These are phyloP conservation scores for Alternaria arbusti DNA, from an alignment of 2,329 filamentous ascomycete species.

Conservation along the genomic window DNA sequence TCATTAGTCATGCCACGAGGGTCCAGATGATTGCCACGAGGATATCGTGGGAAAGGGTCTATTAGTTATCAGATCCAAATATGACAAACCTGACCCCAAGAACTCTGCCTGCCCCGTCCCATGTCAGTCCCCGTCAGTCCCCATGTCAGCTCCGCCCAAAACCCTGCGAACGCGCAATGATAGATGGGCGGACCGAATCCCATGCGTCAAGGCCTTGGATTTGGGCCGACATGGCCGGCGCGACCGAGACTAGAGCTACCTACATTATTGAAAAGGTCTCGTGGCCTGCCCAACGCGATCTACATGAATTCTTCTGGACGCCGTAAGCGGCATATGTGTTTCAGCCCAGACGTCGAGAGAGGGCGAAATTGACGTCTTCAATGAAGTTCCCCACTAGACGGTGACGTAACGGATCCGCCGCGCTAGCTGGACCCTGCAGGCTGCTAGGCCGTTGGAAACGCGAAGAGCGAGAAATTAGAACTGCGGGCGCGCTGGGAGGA, in stretches of 20 bases:
- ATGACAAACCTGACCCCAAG: background rate
- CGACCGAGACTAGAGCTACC: background rate
- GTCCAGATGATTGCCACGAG: background rate
- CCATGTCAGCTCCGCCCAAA: background rate
- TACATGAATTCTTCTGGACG: constrained; percentile 10
- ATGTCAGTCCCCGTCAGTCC: background rate
- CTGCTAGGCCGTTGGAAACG: constrained; percentile 13
- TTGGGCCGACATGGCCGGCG: background rate
- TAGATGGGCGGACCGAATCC: background rate
- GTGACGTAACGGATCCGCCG: constrained; percentile 30
- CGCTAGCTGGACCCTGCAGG: constrained; percentile 20
- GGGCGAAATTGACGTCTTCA: constrained; percentile 18
- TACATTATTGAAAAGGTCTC: constrained; percentile 21
- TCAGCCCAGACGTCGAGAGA: constrained; percentile 11
- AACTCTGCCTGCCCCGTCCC: background rate
- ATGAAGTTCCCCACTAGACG: constrained; percentile 4
- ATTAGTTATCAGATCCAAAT: background rate
- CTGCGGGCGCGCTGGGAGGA: constrained; percentile 3
- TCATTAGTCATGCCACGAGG: background rate
- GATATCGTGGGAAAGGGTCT: background rate
- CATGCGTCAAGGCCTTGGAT: background rate
- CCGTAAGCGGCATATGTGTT: constrained; percentile 29
- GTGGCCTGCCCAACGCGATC: constrained; percentile 22
- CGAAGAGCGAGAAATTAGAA: constrained; percentile 7
- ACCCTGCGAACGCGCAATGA: background rate